These are phyloP conservation scores for Picea abies DNA, from an alignment of 83 land plant genomes.

Conservation along the genomic window DNA sequence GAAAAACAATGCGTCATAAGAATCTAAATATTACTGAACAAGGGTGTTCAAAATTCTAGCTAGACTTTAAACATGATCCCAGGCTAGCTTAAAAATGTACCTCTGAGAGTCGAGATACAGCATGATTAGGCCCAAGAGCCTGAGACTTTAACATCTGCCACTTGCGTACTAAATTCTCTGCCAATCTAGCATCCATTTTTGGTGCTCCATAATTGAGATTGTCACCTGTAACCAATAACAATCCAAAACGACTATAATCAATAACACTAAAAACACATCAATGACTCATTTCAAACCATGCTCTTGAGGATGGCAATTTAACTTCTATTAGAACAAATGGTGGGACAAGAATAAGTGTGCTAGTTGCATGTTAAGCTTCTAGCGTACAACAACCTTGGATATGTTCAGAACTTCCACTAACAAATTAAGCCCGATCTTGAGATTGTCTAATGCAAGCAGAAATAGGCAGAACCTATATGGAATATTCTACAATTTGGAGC, in stretches of 20 bases:
- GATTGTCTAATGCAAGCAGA: background rate
- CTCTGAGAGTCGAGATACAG: conserved; percentile 38
- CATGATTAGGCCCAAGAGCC: conserved; percentile 82
- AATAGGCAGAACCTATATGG: background rate
- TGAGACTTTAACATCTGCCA: conserved; percentile 81
- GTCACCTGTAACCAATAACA: too few species aligned
- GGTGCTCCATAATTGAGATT: conserved; percentile 14
- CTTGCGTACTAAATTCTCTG: conserved; percentile 69
- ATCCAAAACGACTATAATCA: too few species aligned
- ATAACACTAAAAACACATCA: too few species aligned
- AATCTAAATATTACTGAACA: background rate
- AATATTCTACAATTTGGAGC: background rate
- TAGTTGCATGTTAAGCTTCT: background rate
- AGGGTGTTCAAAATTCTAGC: background rate
- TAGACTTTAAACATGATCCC: background rate
- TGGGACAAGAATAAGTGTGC: background rate
- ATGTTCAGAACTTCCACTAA: background rate
- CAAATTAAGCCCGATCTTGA: background rate
- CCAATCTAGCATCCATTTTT: conserved; percentile 86
- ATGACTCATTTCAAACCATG: background rate
- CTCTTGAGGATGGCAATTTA: conserved; percentile 2
- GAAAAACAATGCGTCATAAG: background rate
- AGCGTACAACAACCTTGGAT: background rate
- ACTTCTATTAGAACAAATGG: background rate
- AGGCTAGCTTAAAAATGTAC: conserved; percentile 23